Evolutionary conservation across 805 yeast genomes (phyloP), one percentile per base, ranked within the genome.

Genomic region (Isabelozyma gotoi): DNA sequence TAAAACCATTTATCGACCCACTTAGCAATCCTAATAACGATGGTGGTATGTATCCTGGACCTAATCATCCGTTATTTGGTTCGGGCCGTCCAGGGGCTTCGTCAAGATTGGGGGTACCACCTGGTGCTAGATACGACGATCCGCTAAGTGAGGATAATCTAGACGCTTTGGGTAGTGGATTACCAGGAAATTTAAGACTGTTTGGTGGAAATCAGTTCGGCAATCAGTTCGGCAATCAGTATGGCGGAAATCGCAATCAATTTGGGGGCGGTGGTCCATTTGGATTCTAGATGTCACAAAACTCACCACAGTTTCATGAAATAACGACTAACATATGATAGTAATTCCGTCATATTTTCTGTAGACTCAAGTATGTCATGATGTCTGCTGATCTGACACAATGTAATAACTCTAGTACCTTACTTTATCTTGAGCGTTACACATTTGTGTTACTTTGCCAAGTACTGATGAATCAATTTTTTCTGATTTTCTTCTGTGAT

Each of bases 41-140:
- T 20, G 78, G 80, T 11, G 85, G 85, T 0, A 80, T 81, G 85
- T 62, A 74, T 42, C 81, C 82, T 1, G 68, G 77, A 3, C 53
- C 67, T 1, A 57, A 73, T 36, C 83, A 81, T 52, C 84, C 84
- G 0, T 43, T 81, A 7, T 81, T 80, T 50, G 67, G 67, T n/a
- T 37, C 37, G 7, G 46, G 47, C 6, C 41, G 46, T n/a, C 40
- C 36, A 4, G 65, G 65, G 3, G 49, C 52, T 35, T 49, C 66
- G 4, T 51, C 66, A 1, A 56, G 70, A 12, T 44, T 55, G 27
- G 71, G 73, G 2, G 64, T 62, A 34, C 73, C 75, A 3, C 73
- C 73, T 0, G 81, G 81, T 4, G 76, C 81, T 5, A 53, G 83
- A 27, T 77, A 59, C 49, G 82, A 78, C 50, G 81, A 77, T 44